Percentiles rank a stretch among this genome's conserved stretches.
Conservation (phyloP, 139 green algal species). For the Tetradesmus lagerheimii region DNA sequence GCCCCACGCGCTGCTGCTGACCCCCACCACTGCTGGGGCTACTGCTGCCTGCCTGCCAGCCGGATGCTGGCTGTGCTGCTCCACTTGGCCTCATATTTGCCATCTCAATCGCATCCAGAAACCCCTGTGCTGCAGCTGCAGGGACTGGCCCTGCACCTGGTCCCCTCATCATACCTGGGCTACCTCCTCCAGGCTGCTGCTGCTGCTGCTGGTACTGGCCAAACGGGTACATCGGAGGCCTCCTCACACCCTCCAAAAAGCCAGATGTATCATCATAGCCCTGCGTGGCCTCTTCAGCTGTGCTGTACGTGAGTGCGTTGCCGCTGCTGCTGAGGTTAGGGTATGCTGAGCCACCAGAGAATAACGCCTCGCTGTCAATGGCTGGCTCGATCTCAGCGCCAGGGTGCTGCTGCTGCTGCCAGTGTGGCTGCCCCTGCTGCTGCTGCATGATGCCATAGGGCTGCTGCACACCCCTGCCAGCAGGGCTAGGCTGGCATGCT, state of each 20-base stretch:
- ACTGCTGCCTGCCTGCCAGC: background rate
- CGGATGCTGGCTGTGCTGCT: background rate
- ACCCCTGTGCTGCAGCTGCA: slow-evolving; percentile 17
- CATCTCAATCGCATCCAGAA: background rate
- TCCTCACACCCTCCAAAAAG: background rate
- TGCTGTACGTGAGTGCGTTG: background rate
- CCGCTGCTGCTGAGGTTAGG: background rate
- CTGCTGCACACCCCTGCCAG: background rate
- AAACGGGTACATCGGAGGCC: background rate
- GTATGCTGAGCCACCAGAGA: background rate
- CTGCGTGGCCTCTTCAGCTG: background rate
- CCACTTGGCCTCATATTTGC: background rate
- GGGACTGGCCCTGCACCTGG: background rate
- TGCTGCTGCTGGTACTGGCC: slow-evolving; percentile 1
- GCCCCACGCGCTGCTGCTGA: background rate
- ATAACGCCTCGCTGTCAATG: background rate
- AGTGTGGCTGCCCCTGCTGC: background rate
- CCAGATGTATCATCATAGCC: background rate
- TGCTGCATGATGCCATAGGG: background rate
- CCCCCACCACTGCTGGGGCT: slow-evolving; percentile 19
- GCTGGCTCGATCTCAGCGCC: background rate
- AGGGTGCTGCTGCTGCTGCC: slow-evolving; percentile 11
- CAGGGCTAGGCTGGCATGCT: background rate
- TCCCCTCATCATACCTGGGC: background rate
- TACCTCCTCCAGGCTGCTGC: background rate